A percentile compares a stretch with the other conserved stretches of the same genome.
Conservation (phyloP, 768 basidiomycete genomes). For the Solioccasus polychromus region DNA sequence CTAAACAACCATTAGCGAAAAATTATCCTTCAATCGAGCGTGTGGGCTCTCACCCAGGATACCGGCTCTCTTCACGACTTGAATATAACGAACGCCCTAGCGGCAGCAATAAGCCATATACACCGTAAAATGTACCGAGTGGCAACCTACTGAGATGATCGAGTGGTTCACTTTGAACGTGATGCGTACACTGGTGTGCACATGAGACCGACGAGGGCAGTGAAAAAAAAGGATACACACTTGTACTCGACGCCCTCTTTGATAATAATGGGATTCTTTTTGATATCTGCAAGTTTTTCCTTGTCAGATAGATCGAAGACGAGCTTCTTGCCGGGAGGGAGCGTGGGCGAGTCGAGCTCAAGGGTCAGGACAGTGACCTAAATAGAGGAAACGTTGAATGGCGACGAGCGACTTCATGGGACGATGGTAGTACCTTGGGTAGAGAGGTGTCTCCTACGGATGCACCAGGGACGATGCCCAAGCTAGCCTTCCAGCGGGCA, state of each 20-base stretch:
- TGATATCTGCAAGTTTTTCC: conserved; percentile 47
- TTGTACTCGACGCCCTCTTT: conserved; percentile 90
- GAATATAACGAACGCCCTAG: conserved; percentile 82
- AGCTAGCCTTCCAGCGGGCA: conserved; percentile 91
- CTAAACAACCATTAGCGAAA: conserved; percentile 37
- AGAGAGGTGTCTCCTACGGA: conserved; percentile 38
- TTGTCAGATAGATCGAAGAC: conserved; percentile 59
- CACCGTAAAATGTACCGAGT: background rate
- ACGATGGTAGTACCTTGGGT: conserved; percentile 56
- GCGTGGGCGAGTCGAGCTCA: conserved; percentile 74
- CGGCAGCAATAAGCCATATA: conserved; percentile 21
- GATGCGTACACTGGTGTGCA: conserved; percentile 63
- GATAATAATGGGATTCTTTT: conserved; percentile 76
- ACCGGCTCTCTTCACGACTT: conserved; percentile 80
- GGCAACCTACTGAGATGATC: conserved; percentile 68
- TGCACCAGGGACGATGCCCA: conserved; percentile 71
- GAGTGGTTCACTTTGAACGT: conserved; percentile 86
- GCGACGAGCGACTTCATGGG: conserved; percentile 19
- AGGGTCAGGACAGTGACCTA: conserved; percentile 74
- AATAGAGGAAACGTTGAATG: conserved; percentile 11
- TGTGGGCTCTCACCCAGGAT: conserved; percentile 54
- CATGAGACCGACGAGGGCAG: conserved; percentile 3
- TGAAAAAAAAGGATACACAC: conserved; percentile 35
- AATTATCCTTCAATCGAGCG: background rate
- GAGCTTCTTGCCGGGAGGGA: conserved; percentile 60